Percentiles rank a stretch among this genome's conserved stretches.
Evolutionary conservation across 2,329 filamentous ascomycete genomes (phyloP).

Genomic region (Celoporthe dispersa): DNA sequence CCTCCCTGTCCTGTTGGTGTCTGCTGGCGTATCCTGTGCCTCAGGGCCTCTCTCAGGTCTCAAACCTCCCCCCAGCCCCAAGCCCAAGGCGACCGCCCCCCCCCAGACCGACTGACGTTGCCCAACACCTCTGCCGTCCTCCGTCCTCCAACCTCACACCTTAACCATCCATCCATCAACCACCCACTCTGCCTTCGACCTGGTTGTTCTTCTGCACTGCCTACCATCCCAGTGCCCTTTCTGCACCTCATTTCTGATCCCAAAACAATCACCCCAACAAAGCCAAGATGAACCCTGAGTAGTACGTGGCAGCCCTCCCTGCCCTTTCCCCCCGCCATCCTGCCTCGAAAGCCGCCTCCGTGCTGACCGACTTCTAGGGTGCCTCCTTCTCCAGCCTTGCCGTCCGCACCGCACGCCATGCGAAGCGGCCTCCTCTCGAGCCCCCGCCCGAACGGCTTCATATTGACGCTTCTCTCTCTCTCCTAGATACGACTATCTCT

Average conservation of each 20-base stretch:
- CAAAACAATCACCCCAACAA: slow-evolving; percentile 28
- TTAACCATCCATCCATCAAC: slow-evolving; percentile 31
- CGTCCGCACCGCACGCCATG: not conserved
- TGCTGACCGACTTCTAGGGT: slow-evolving; percentile 32
- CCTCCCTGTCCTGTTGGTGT: not conserved
- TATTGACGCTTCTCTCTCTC: slow-evolving; percentile 8
- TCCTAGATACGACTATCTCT: slow-evolving; percentile 98
- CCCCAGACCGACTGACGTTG: slow-evolving; percentile 24
- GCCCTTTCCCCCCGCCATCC: slow-evolving; percentile 29
- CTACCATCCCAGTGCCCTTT: slow-evolving; percentile 24
- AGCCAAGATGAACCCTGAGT: slow-evolving; percentile 88
- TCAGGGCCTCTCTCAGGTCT: slow-evolving; percentile 2
- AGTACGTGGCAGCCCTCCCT: slow-evolving; percentile 61
- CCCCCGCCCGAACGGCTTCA: slow-evolving; percentile 33
- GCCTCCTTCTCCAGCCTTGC: slow-evolving; percentile 16
- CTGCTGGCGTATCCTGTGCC: slow-evolving; percentile 12
- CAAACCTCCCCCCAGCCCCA: not conserved
- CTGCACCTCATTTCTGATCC: slow-evolving; percentile 10
- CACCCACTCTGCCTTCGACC: slow-evolving; percentile 21
- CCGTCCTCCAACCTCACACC: slow-evolving; percentile 25
- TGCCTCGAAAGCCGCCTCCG: slow-evolving; percentile 15
- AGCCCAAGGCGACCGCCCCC: not conserved
- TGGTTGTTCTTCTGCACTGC: slow-evolving; percentile 24
- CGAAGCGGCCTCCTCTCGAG: slow-evolving; percentile 1
- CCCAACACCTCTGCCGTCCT: slow-evolving; percentile 20